Conservation (phyloP, 169 alveolate genomes). For the Plasmodium adleri region DNA sequence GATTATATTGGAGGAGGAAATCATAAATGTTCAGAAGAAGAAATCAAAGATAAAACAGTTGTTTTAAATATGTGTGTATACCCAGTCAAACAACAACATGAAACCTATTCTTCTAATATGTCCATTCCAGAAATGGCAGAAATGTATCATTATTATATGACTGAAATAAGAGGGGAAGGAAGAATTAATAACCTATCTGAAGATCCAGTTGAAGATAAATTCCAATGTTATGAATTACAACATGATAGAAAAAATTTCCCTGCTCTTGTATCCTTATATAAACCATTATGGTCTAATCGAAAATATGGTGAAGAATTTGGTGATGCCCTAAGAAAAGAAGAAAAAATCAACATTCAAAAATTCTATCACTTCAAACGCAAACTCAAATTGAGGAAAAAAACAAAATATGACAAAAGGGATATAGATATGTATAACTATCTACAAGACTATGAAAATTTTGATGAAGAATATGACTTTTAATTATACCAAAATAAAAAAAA, state of each 20-base stretch:
- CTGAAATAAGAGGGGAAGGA: conserved; percentile 85
- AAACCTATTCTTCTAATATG: conserved; percentile 57
- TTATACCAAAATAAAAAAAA: no score
- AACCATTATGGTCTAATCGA: conserved; percentile 85
- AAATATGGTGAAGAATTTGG: conserved; percentile 88
- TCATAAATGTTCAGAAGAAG: conserved; percentile 31
- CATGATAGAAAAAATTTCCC: conserved; percentile 82
- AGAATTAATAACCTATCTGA: conserved; percentile 78
- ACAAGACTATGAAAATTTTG: conserved; percentile 24
- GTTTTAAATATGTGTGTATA: conserved; percentile 69
- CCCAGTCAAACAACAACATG: conserved; percentile 61
- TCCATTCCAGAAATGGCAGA: conserved; percentile 87
- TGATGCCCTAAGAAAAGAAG: conserved; percentile 80
- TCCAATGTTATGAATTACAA: conserved; percentile 79
- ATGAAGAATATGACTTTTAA: conserved; percentile 30
- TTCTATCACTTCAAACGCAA: conserved; percentile 27
- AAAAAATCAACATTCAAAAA: conserved; percentile 27
- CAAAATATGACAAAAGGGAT: background rate
- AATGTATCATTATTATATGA: conserved; percentile 82
- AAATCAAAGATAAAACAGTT: conserved; percentile 64
- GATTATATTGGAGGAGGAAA: conserved; percentile 76
- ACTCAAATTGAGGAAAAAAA: conserved; percentile 26
- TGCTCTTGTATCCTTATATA: conserved; percentile 79
- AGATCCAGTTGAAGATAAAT: conserved; percentile 77
- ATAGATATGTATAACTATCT: conserved; percentile 23